A percentile compares a stretch with the other conserved stretches of the same genome.
phyloP scores from a whole-genome alignment of 768 basidiomycete genomes.

The Chlorophyllum brunneum region DNA sequence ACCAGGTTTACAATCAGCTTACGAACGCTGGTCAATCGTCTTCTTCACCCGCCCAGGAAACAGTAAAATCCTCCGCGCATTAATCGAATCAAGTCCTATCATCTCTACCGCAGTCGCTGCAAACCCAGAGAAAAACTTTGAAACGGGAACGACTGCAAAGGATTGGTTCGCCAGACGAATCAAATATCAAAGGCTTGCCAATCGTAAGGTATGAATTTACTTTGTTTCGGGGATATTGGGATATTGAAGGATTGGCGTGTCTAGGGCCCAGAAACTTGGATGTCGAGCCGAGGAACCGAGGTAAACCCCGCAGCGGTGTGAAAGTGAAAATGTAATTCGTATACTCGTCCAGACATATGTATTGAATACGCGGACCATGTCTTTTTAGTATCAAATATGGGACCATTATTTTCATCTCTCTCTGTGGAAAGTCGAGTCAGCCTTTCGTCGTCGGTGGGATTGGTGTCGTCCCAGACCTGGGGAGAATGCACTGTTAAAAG shows the following conservation, averaged over 20 bases:
- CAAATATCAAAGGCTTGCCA: constrained; percentile 41
- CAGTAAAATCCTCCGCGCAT: constrained; percentile 43
- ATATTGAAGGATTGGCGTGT: background rate
- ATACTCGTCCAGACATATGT: too few species aligned
- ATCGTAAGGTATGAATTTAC: constrained; percentile 31
- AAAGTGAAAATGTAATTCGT: background rate
- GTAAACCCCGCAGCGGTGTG: constrained; percentile 3
- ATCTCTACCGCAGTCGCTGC: constrained; percentile 41
- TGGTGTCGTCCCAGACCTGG: too few species aligned
- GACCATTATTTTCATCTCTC: too few species aligned
- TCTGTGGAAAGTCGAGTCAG: too few species aligned
- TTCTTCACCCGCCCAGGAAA: constrained; percentile 66
- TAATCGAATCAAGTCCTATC: constrained; percentile 45
- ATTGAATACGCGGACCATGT: too few species aligned
- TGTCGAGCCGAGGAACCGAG: constrained; percentile 43
- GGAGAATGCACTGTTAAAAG: too few species aligned
- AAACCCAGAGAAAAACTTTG: constrained; percentile 34
- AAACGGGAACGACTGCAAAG: constrained; percentile 32
- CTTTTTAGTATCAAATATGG: too few species aligned
- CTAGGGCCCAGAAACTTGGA: constrained; percentile 46
- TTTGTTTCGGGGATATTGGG: background rate
- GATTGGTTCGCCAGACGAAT: constrained; percentile 44
- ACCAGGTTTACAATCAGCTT: constrained; percentile 48
- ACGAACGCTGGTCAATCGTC: constrained; percentile 63
- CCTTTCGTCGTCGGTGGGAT: too few species aligned